A percentile compares a stretch with the other conserved stretches of the same genome.
phyloP scores from a whole-genome alignment of 1,284 basidiomycete species.

The Cutaneotrichosporon dermatis region DNA sequence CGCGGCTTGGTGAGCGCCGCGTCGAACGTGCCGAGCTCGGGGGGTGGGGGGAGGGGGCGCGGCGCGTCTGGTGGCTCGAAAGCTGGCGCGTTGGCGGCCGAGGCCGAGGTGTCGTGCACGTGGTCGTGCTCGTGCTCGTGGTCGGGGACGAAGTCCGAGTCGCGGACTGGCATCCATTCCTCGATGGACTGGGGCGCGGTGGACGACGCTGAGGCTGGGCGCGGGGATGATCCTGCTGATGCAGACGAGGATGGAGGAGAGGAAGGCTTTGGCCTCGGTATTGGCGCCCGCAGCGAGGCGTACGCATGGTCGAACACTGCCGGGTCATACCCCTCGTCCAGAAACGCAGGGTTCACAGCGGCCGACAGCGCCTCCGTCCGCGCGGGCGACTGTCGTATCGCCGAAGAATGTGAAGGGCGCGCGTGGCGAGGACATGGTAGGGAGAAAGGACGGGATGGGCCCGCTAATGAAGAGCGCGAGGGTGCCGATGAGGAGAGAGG shows the following conservation, averaged over 20 bases:
- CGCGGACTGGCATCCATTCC: slow-evolving; percentile 6
- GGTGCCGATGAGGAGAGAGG: not conserved
- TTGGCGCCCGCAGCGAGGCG: not conserved
- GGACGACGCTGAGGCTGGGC: not conserved
- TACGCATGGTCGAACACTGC: slow-evolving; percentile 1
- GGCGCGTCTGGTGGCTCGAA: not conserved
- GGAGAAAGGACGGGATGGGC: too few relatives aligned
- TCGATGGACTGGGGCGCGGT: not conserved
- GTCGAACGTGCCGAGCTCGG: slow-evolving; percentile 5
- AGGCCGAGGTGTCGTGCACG: not conserved
- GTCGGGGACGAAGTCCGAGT: not conserved
- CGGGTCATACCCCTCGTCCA: not conserved
- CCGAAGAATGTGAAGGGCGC: not conserved
- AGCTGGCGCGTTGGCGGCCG: too few relatives aligned
- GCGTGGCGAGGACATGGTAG: too few relatives aligned
- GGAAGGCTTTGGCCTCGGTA: not conserved
- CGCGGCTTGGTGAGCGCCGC: slow-evolving; percentile 7
- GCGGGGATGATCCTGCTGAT: not conserved
- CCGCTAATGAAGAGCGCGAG: not conserved
- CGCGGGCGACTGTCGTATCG: not conserved
- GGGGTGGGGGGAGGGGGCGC: not conserved
- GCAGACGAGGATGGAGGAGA: not conserved
- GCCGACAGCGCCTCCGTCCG: not conserved
- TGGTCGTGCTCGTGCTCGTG: not conserved
- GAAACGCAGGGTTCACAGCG: not conserved